These are phyloP conservation scores for Achaetomiella virescens DNA, from an alignment of 495 filamentous ascomycete species.

Conservation along the genomic window DNA sequence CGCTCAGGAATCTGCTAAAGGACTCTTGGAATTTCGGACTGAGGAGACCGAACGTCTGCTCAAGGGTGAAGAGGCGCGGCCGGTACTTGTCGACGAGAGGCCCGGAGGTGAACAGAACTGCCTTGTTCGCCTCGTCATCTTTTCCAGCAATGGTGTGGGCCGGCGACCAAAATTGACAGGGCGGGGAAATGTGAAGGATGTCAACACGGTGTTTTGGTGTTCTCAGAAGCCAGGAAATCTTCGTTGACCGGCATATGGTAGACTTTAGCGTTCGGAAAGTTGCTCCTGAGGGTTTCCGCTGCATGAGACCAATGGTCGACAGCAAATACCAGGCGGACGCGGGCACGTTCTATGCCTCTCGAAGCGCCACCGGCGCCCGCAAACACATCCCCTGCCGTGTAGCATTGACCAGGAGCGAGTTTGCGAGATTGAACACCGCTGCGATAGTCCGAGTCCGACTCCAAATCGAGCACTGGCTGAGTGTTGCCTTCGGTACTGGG, in stretches of 20 bases:
- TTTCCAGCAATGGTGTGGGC: slow-evolving; percentile 61
- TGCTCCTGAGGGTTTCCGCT: slow-evolving; percentile 49
- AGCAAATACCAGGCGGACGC: slow-evolving; percentile 52
- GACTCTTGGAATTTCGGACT: slow-evolving; percentile 43
- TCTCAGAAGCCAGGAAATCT: slow-evolving; percentile 36
- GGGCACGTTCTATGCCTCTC: slow-evolving; percentile 58
- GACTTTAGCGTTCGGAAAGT: slow-evolving; percentile 48
- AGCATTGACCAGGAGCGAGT: slow-evolving; percentile 34
- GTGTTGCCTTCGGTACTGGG: neutral
- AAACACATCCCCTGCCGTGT: slow-evolving; percentile 66
- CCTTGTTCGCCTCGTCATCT: slow-evolving; percentile 69
- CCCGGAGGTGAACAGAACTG: slow-evolving; percentile 58
- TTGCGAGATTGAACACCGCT: neutral
- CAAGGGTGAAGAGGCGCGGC: slow-evolving; percentile 72
- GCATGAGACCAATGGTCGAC: slow-evolving; percentile 57
- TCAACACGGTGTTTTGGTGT: slow-evolving; percentile 48
- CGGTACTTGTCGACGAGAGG: slow-evolving; percentile 52
- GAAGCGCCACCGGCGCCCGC: slow-evolving; percentile 75
- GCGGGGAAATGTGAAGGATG: slow-evolving; percentile 73
- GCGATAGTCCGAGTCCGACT: neutral
- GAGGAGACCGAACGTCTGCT: slow-evolving; percentile 69
- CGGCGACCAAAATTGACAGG: slow-evolving; percentile 76
- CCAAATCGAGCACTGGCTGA: slow-evolving; percentile 7
- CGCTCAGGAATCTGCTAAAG: slow-evolving; percentile 56
- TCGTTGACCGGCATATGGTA: slow-evolving; percentile 40